These are phyloP conservation scores for Carex kokanica DNA, from an alignment of 176 grass and related monocot species.

Conservation along the genomic window DNA sequence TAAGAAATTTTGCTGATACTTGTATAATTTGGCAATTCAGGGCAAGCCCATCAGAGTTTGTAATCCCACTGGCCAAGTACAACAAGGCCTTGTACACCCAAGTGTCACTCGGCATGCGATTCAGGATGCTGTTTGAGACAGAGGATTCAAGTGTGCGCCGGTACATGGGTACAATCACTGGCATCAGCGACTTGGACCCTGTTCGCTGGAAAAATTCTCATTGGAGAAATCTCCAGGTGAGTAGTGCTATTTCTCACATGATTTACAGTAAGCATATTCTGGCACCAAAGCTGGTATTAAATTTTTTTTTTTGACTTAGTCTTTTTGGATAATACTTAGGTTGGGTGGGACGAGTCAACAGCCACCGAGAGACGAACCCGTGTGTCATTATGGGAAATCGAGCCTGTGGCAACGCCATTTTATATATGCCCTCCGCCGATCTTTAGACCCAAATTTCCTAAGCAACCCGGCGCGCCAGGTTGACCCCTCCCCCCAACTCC, in stretches of 20 bases:
- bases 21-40: slow-evolving; percentile 37
- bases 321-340: slow-evolving; percentile 46
- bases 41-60: slow-evolving; percentile 92
- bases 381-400: slow-evolving; percentile 98
- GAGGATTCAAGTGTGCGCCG: slow-evolving; percentile 93
- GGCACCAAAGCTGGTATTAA: not conserved
- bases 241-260: not conserved
- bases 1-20: slow-evolving; percentile 6
- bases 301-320: not conserved
- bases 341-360: slow-evolving; percentile 99
- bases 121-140: slow-evolving; percentile 98
- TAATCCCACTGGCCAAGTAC: slow-evolving; percentile 94
- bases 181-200: slow-evolving; percentile 86
- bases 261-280: not conserved
- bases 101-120: slow-evolving; percentile 95
- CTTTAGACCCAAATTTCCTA: slow-evolving; percentile 78
- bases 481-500: not conserved
- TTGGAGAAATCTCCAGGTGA: slow-evolving; percentile 96
- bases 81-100: slow-evolving; percentile 96
- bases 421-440: slow-evolving; percentile 97
- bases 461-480: slow-evolving; percentile 71
- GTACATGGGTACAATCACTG: slow-evolving; percentile 96
- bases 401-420: slow-evolving; percentile 94
- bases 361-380: slow-evolving; percentile 73
- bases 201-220: slow-evolving; percentile 93